phyloP scores from a whole-genome alignment of 164 flowering plant species.

The Santalum album region DNA sequence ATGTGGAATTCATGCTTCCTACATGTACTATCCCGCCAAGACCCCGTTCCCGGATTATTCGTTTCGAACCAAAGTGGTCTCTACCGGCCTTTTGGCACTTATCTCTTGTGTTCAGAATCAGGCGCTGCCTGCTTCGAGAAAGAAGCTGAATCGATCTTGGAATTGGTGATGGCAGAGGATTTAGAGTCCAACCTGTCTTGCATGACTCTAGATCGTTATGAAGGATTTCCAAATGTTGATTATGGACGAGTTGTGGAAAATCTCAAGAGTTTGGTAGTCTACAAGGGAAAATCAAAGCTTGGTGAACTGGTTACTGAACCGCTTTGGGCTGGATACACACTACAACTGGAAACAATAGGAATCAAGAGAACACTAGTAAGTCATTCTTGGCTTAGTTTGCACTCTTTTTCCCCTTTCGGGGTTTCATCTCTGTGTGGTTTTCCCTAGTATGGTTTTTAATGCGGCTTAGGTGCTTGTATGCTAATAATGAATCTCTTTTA shows the following conservation, averaged over 20 bases:
- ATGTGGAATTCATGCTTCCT: constrained; percentile 33
- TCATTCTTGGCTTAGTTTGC: no score
- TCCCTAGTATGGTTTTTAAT: no score
- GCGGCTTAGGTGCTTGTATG: no score
- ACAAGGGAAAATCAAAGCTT: constrained; percentile 5
- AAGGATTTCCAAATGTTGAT: constrained; percentile 2
- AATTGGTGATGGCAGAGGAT: constrained; percentile 13
- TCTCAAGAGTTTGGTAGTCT: constrained; percentile 5
- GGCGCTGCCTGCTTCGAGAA: constrained; percentile 30
- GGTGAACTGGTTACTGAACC: constrained; percentile 1
- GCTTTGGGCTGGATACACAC: constrained; percentile 11
- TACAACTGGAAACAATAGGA: constrained; percentile 27
- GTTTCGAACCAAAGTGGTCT: not conserved
- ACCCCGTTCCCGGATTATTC: constrained; percentile 21
- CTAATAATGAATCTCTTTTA: no score
- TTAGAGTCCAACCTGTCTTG: not conserved
- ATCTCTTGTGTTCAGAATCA: constrained; percentile 24
- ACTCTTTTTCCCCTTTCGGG: no score
- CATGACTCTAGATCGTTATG: not conserved
- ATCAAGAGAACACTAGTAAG: not conserved
- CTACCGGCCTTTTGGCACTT: constrained; percentile 44
- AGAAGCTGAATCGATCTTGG: constrained; percentile 20
- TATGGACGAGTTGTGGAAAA: constrained; percentile 15
- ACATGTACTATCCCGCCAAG: constrained; percentile 23
- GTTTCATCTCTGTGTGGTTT: no score